Evolutionary conservation across 169 alveolate genomes (phyloP), one percentile per base, ranked within the genome.

Genomic region (Babesia bigemina): DNA sequence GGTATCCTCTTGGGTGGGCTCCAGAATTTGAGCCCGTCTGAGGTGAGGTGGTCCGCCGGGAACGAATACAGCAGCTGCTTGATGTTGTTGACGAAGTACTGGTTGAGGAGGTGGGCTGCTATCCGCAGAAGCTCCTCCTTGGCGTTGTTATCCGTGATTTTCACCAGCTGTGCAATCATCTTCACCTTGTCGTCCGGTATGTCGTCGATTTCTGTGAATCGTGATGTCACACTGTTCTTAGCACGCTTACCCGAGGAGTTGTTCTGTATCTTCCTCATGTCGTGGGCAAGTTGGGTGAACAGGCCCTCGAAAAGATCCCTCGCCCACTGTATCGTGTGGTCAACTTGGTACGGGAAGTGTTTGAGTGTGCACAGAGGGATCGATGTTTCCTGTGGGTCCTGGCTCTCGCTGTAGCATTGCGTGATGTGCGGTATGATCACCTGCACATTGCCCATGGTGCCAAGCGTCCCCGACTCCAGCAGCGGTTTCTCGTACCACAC

Each of bases 301-400:
- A 93, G 59, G 69, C 98, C 98, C 75, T 96, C 98, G 85, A 98
- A 98, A 44, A 93, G 93, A 69, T 97, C 99, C 75, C 99, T 90
- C 0, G 99, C 99, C 99, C 99, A 98, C 87, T 98, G 98, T 52
- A 98, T 96, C 29, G 99, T 94, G 90, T 98, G 99, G 60, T 97
- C 99, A 60, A 97, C 97, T 75, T 96, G 95, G 78, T 97, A 94
- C 10, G 99, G 99, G 95, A 97, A 97, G 84, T 97, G 98, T 83
- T 92, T 87, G 48, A 93, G 77, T 0, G 98, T 94, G 90, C 99
- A 97, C 84, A 97, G 91, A 4, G 99, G 99, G 66, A 97, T 96
- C 17, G 96, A 92, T 77, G 94, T 98, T 86, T 96, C 99, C 16
- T 99, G 99, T 8, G 99, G 99, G 66, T 97, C 99, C 83, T 96